A percentile compares a stretch with the other conserved stretches of the same genome.
Evolutionary conservation across 805 yeast species (phyloP).

Genomic region (Cyberlindnera japonica): DNA sequence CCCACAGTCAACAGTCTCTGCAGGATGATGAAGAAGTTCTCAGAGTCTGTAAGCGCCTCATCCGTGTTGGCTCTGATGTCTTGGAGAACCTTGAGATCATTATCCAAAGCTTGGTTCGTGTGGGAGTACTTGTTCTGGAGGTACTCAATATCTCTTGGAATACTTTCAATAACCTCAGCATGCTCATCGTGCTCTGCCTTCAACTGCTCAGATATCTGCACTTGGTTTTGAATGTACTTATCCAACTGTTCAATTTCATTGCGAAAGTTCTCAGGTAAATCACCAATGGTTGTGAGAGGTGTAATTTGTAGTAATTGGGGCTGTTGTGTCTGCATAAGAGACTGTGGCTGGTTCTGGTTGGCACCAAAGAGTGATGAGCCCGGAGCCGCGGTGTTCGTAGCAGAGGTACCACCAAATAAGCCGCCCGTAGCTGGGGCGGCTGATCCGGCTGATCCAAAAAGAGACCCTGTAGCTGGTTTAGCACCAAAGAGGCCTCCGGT

Average conservation of each 20-base stretch:
- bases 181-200: slow-evolving; percentile 62
- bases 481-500: slow-evolving; percentile 17
- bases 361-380: slow-evolving; percentile 16
- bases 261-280: slow-evolving; percentile 67
- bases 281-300: slow-evolving; percentile 72
- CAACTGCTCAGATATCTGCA: slow-evolving; percentile 64
- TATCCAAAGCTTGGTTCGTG: slow-evolving; percentile 58
- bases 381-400: slow-evolving; percentile 16
- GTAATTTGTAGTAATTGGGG: slow-evolving; percentile 46
- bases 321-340: slow-evolving; percentile 22
- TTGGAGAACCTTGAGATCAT: slow-evolving; percentile 44
- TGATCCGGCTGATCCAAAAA: slow-evolving; percentile 26
- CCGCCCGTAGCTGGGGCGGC: slow-evolving; percentile 25
- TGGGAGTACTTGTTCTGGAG: slow-evolving; percentile 57
- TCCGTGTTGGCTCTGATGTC: slow-evolving; percentile 42
- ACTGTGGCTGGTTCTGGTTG: slow-evolving; percentile 14
- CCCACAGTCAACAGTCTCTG: slow-evolving; percentile 52
- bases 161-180: slow-evolving; percentile 57
- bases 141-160: slow-evolving; percentile 69
- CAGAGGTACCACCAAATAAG: slow-evolving; percentile 48
- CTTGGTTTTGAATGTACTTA: slow-evolving; percentile 69
- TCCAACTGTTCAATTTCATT: slow-evolving; percentile 68
- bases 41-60: slow-evolving; percentile 41
- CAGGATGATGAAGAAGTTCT: slow-evolving; percentile 49
- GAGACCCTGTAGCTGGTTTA: slow-evolving; percentile 22